Conservation (phyloP, 2,329 filamentous ascomycete genomes). For the Chaetomiaceae sp. region DNA sequence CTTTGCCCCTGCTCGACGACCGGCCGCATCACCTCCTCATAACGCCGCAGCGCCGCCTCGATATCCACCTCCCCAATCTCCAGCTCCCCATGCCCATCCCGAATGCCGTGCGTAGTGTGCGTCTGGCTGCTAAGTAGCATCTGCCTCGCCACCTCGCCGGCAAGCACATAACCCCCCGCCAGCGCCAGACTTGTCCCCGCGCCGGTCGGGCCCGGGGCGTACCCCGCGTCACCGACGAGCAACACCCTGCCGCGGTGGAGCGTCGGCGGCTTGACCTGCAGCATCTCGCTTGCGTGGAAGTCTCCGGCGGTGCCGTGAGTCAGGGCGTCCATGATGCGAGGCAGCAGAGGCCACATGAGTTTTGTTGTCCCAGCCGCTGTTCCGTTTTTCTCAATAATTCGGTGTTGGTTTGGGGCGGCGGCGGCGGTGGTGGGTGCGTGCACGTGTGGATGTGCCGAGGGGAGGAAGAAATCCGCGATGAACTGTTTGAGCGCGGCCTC, state of each 20-base stretch:
- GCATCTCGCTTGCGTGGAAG: neutral
- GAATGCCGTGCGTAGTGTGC: no score
- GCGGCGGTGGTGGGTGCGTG: no score
- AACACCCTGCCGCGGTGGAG: neutral
- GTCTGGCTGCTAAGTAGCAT: no score
- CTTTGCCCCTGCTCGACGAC: neutral
- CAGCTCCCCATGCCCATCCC: no score
- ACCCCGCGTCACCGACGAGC: neutral
- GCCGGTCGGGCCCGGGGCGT: neutral
- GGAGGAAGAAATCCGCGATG: neutral
- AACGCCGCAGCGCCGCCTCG: neutral
- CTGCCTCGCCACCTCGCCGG: neutral
- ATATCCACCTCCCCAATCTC: neutral
- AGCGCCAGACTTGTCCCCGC: neutral
- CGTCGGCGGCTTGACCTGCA: neutral
- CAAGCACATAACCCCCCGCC: slow-evolving; percentile 1
- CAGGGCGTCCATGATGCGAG: no score
- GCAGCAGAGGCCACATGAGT: no score
- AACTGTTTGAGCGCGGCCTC: neutral
- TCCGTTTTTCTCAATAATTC: no score
- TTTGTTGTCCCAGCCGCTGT: no score
- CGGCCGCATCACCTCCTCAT: neutral
- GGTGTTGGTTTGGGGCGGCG: no score
- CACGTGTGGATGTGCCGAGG: no score
- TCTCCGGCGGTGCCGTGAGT: neutral